Base-by-base conservation (phyloP, 2,329 filamentous ascomycete genomes). In the Sporothrix curviconia region DNA sequence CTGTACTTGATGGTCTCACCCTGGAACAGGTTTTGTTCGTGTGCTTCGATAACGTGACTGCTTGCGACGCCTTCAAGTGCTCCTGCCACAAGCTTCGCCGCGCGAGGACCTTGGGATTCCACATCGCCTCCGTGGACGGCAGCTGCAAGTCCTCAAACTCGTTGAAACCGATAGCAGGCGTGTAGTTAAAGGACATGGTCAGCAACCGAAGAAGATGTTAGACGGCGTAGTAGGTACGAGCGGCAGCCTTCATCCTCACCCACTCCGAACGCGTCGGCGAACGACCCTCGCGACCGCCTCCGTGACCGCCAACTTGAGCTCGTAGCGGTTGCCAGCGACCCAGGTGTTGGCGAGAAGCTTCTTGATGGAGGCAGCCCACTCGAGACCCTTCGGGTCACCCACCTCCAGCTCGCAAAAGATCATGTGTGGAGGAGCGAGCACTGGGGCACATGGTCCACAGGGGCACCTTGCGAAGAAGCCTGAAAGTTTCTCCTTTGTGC, bases 291-390 rank as follows among this genome's bases (percentile, higher is more conserved):
- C 94, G 90, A n/a, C n/a, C n/a, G 61, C 88, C 90, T 68, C 97
- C 92, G 56, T 89, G 89, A 17, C 94, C 89, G 60, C n/a, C n/a
- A 96, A 81, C 79, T 96, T 96, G 60, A 97, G 78, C 74, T 99
- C 94, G 70, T 97, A 97, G 52, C 91, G 85, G 70, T 96, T 97
- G 59, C 94, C 94, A 59, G 92, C 90, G 58, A 99, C 94, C 92
- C n/a, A n/a, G n/a, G 99, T 97, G 74, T 97, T 97, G 64, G 92
- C 92, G 51, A 99, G 83, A 39, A 97, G 80, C 77, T 91, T 95
- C 82, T 97, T 97, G 74, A 99, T 97, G 2, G 94, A 97, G 72
- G 92, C 97, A 36, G 94, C 92, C 94, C 94, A 99, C 72, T 99
- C 94, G 3, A 99, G 80, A 37, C 94, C 94, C 63, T 96, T 97